These are phyloP conservation scores for Cucurbita pepo DNA, from an alignment of 306 rosid genomes.

Conservation along the genomic window DNA sequence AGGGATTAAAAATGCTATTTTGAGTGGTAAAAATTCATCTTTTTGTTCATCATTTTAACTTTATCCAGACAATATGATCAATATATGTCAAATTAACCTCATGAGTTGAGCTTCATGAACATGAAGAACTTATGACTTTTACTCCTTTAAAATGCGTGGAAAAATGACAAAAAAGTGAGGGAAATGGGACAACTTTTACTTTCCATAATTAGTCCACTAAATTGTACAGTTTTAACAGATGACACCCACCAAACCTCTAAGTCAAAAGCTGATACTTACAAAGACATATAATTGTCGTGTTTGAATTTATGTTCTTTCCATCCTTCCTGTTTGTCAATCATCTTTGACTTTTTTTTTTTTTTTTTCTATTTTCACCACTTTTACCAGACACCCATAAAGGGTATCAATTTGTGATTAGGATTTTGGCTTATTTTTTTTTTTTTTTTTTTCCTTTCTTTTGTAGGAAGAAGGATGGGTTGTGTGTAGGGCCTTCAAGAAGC, in stretches of 20 bases:
- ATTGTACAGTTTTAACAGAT: constrained; percentile 13
- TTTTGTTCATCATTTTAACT: constrained; percentile 4
- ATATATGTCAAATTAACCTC: neutral
- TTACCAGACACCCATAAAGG: constrained; percentile 14
- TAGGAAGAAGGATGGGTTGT: constrained; percentile 99
- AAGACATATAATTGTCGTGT: constrained; percentile 15
- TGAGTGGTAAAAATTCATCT: neutral
- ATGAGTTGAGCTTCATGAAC: constrained; percentile 3
- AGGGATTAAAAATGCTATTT: neutral
- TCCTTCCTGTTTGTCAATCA: constrained; percentile 1
- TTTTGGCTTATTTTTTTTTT: neutral
- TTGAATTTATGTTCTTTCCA: neutral
- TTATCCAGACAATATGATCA: neutral
- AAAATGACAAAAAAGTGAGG: neutral
- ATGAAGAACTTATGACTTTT: constrained; percentile 7
- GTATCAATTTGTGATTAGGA: neutral
- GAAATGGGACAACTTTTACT: constrained; percentile 9
- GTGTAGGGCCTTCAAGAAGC: constrained; percentile 91
- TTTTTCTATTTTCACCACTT: constrained; percentile 14
- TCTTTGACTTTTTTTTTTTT: constrained; percentile 16
- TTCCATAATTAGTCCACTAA: constrained; percentile 27
- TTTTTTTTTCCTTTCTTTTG: constrained; percentile 14
- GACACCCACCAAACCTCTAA: constrained; percentile 36
- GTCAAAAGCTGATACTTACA: constrained; percentile 62
- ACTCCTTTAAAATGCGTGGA: neutral